Conservation (phyloP, 2,329 filamentous ascomycete genomes). For the Emydomyces testavorans region DNA sequence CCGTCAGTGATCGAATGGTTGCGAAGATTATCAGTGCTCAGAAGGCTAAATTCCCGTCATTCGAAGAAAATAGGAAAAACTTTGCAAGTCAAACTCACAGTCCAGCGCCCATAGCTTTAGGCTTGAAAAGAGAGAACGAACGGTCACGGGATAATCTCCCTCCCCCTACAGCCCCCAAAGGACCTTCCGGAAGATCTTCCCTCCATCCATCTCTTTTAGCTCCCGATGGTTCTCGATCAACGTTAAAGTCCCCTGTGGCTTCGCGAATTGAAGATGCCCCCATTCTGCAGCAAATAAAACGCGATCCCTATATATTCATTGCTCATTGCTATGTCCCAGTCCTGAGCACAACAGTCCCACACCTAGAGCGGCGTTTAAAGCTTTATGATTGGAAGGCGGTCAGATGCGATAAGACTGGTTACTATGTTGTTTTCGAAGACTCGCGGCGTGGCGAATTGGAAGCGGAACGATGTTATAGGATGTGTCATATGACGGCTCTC, state of each 20-base stretch:
- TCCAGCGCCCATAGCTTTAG: not conserved
- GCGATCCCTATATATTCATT: constrained; percentile 82
- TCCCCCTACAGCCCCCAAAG: constrained; percentile 76
- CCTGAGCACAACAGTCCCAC: constrained; percentile 69
- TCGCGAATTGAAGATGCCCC: constrained; percentile 53
- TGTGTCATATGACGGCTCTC: constrained; percentile 68
- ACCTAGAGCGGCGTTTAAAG: constrained; percentile 82
- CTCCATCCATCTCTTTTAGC: constrained; percentile 18
- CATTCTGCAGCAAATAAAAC: constrained; percentile 57
- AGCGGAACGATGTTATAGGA: constrained; percentile 65
- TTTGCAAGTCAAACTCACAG: constrained; percentile 11
- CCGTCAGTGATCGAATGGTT: constrained; percentile 67
- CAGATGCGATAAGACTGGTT: constrained; percentile 71
- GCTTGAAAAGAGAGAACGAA: constrained; percentile 8
- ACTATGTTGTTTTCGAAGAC: constrained; percentile 83
- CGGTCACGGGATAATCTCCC: constrained; percentile 34
- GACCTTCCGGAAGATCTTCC: constrained; percentile 53
- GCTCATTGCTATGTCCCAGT: constrained; percentile 78
- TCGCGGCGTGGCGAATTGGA: constrained; percentile 65
- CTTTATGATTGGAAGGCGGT: constrained; percentile 71
- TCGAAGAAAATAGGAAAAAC: constrained; percentile 23
- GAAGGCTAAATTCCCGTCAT: constrained; percentile 26
- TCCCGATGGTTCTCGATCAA: constrained; percentile 27
- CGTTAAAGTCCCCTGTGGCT: constrained; percentile 28
- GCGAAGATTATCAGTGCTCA: constrained; percentile 61